Percentiles rank a stretch among this genome's conserved stretches.
Conservation (phyloP, 495 filamentous ascomycete genomes). For the Penicillium tannophilum region DNA sequence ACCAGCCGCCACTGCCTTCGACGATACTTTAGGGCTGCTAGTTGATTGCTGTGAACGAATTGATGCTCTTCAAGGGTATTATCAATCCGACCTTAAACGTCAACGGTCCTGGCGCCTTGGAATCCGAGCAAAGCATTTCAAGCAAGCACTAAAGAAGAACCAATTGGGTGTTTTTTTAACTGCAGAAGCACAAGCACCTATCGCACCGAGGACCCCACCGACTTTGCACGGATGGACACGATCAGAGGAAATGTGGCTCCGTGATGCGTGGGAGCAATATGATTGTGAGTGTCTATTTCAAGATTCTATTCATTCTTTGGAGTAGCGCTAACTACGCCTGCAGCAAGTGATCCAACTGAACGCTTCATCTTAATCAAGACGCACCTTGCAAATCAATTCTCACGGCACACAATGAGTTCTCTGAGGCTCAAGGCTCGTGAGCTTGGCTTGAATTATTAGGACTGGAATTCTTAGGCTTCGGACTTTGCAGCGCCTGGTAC, state of each 20-base stretch:
- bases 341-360: neutral
- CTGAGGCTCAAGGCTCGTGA: constrained; percentile 5
- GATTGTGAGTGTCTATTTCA: neutral
- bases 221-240: neutral
- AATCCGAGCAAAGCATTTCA: neutral
- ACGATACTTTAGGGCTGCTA: constrained; percentile 9
- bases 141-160: neutral
- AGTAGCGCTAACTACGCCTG: neutral
- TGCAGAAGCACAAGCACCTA: neutral
- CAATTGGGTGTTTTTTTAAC: neutral
- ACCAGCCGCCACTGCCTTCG: constrained; percentile 1
- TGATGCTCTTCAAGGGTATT: neutral
- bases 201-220: neutral
- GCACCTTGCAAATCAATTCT: neutral
- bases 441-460: neutral
- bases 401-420: neutral
- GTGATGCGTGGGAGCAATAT: neutral
- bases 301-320: neutral
- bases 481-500: neutral
- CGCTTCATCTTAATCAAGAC: constrained; percentile 8
- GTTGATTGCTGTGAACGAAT: constrained; percentile 6
- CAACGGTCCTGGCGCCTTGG: constrained; percentile 2
- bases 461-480: neutral
- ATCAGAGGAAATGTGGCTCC: neutral
- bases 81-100: neutral